Conservation (phyloP, 306 rosid genomes). For the Dryas octopetala region DNA sequence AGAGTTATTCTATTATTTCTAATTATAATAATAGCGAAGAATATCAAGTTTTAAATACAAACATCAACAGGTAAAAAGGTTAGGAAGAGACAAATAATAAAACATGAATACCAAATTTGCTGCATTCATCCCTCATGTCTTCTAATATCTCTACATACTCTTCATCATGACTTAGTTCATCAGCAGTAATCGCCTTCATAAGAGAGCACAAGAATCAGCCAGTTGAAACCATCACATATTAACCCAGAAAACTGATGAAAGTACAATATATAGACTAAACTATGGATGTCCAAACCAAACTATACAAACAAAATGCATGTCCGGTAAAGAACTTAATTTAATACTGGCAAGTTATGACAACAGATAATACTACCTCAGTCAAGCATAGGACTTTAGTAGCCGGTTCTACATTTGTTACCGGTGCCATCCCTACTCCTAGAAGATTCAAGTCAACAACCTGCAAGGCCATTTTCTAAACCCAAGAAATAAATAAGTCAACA, state of each 20-base stretch:
- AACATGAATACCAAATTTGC: slow-evolving; percentile 68
- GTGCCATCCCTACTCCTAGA: slow-evolving; percentile 42
- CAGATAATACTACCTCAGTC: slow-evolving; percentile 50
- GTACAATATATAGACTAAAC: neutral
- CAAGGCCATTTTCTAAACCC: slow-evolving; percentile 54
- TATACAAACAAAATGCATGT: slow-evolving; percentile 8
- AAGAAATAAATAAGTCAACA: slow-evolving; percentile 8
- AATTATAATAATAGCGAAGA: neutral
- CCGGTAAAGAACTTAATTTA: neutral
- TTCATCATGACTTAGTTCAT: slow-evolving; percentile 51
- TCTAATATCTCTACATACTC: slow-evolving; percentile 72
- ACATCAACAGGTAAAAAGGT: neutral
- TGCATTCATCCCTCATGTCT: slow-evolving; percentile 81
- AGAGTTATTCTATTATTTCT: neutral
- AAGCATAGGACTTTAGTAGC: slow-evolving; percentile 69
- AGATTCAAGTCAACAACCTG: slow-evolving; percentile 53
- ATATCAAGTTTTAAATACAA: neutral
- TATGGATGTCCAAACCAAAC: neutral
- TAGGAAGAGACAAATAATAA: neutral
- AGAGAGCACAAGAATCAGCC: slow-evolving; percentile 16
- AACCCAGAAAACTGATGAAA: neutral
- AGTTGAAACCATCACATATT: slow-evolving; percentile 4
- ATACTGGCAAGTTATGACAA: neutral
- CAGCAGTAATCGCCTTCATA: slow-evolving; percentile 57
- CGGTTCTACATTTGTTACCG: slow-evolving; percentile 34